Conservation (phyloP, 179 eudicot species). For the Actinidia chinensis region DNA sequence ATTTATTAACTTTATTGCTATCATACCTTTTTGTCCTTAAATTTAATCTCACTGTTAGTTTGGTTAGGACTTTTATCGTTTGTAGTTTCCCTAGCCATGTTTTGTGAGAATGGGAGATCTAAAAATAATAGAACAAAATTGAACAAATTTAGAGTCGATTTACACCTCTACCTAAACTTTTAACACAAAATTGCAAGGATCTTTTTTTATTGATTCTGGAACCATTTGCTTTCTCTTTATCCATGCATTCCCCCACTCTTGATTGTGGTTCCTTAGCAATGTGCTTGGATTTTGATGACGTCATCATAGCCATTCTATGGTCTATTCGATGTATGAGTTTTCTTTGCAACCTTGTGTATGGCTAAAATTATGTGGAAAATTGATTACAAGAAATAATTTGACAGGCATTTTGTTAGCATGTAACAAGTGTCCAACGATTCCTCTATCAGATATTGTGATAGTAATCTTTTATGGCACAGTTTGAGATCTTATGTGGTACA, state of each 20-base stretch:
- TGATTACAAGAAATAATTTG: not conserved
- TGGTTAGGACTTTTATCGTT: too few species aligned
- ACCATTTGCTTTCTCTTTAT: not conserved
- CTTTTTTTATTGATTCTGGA: not conserved
- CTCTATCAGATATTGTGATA: too few species aligned
- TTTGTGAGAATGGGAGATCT: constrained; percentile 1
- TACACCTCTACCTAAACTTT: not conserved
- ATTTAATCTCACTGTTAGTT: too few species aligned
- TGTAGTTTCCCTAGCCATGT: too few species aligned
- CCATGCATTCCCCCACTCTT: not conserved
- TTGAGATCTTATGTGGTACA: constrained; percentile 7
- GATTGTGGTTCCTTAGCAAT: not conserved
- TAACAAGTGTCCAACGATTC: too few species aligned
- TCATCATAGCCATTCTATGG: not conserved
- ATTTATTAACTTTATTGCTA: too few species aligned
- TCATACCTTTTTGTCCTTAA: too few species aligned
- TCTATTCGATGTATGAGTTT: not conserved
- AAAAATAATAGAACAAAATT: not conserved
- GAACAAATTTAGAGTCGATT: not conserved
- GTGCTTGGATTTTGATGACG: not conserved
- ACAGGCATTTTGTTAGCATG: not conserved
- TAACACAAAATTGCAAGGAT: not conserved
- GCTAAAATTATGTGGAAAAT: not conserved
- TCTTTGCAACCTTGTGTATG: not conserved
- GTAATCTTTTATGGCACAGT: not conserved